Evolutionary conservation across 768 basidiomycete genomes (phyloP).

Genomic region (Neoboletus magnificus): DNA sequence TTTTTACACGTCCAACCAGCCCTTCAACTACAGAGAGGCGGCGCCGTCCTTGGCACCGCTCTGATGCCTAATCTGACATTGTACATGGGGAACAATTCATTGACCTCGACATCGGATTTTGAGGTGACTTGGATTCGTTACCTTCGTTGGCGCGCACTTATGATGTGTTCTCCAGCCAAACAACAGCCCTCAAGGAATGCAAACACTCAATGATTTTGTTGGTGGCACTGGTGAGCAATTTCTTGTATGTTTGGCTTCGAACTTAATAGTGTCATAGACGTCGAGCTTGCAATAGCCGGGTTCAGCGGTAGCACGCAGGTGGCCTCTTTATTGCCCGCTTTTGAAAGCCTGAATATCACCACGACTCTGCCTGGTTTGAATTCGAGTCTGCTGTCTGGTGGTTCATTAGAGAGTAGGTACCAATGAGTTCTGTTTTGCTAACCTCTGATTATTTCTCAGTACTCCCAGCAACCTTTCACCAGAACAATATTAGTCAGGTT

Average conservation of each 20-base stretch:
- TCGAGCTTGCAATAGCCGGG: constrained; percentile 53
- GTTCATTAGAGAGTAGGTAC: constrained; percentile 48
- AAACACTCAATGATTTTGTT: constrained; percentile 68
- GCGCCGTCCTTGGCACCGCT: constrained; percentile 54
- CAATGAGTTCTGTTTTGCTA: neutral
- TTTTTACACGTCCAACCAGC: constrained; percentile 31
- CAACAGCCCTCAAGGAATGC: constrained; percentile 51
- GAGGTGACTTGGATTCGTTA: constrained; percentile 30
- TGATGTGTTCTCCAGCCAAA: constrained; percentile 46
- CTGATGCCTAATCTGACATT: constrained; percentile 59
- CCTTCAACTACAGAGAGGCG: constrained; percentile 53
- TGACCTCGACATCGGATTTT: constrained; percentile 50
- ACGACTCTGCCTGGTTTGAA: constrained; percentile 59
- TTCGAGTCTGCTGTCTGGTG: constrained; percentile 52
- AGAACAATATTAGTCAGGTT: constrained; percentile 63
- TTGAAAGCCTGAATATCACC: constrained; percentile 54
- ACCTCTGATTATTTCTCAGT: constrained; percentile 35
- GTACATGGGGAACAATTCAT: constrained; percentile 56
- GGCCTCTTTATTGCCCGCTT: constrained; percentile 56
- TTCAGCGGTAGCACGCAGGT: constrained; percentile 59
- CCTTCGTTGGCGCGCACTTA: neutral
- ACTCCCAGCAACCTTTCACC: constrained; percentile 58
- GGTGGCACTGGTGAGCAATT: constrained; percentile 46
- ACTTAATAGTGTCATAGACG: constrained; percentile 37
- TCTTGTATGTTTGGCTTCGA: neutral